Conservation (phyloP, 768 basidiomycete genomes). For the Lactifluus pinguis region DNA sequence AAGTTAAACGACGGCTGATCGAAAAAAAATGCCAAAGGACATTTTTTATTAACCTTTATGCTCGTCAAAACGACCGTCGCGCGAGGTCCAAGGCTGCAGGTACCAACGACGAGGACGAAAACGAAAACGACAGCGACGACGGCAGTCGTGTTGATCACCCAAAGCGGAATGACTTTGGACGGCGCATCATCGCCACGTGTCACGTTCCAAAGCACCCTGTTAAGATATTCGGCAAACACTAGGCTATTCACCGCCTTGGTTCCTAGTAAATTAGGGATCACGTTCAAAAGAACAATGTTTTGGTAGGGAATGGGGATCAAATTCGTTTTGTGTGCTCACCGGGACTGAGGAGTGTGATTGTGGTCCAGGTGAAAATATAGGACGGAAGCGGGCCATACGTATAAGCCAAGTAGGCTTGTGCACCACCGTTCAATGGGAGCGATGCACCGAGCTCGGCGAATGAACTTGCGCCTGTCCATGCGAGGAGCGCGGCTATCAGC, state of each 20-base stretch:
- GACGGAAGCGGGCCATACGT: slow-evolving; percentile 6
- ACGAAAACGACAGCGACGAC: not conserved
- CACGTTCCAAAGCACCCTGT: not conserved
- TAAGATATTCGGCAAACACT: slow-evolving; percentile 2
- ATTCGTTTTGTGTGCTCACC: not conserved
- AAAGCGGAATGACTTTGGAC: not conserved
- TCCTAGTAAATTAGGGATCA: not conserved
- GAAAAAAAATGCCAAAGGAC: not conserved
- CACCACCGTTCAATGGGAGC: slow-evolving; percentile 4
- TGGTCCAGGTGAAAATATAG: slow-evolving; percentile 5
- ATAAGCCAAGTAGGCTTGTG: slow-evolving; percentile 4
- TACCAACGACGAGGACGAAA: not conserved
- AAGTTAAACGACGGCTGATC: not conserved
- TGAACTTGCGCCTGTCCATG: slow-evolving; percentile 3
- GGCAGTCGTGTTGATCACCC: slow-evolving; percentile 5
- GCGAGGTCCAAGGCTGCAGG: slow-evolving; percentile 1
- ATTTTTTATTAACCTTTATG: not conserved
- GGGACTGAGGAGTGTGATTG: not conserved
- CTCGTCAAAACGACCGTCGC: not conserved
- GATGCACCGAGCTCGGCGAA: slow-evolving; percentile 5
- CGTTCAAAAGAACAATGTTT: too few species aligned
- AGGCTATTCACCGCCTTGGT: slow-evolving; percentile 9
- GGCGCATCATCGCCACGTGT: slow-evolving; percentile 3
- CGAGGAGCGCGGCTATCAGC: not conserved
- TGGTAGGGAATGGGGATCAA: too few species aligned